A percentile compares a stretch with the other conserved stretches of the same genome.
Conservation (phyloP, 139 green algal species). For the Tetraselmis chui region DNA sequence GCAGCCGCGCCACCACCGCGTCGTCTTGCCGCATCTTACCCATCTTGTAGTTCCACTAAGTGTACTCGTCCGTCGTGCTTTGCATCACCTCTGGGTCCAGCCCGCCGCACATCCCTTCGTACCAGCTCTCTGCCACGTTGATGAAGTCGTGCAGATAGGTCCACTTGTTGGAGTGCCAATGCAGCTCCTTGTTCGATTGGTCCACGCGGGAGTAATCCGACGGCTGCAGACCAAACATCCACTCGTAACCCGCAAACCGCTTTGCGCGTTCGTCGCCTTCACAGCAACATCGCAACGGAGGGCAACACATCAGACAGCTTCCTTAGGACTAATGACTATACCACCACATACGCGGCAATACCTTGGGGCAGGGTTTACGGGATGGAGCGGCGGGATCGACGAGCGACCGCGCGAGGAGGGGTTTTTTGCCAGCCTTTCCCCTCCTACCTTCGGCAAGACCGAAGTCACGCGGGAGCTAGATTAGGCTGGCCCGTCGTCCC, state of each 20-base stretch:
- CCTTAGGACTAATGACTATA: too few species aligned
- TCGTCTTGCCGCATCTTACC: slow-evolving; percentile 45
- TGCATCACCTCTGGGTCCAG: neutral
- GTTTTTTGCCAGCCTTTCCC: too few species aligned
- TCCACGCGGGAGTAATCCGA: neutral
- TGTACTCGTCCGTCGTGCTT: slow-evolving; percentile 24
- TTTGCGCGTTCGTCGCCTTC: neutral
- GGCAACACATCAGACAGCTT: too few species aligned
- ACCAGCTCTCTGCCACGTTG: neutral
- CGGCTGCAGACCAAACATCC: neutral
- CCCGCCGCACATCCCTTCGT: neutral
- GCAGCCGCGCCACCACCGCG: slow-evolving; percentile 38
- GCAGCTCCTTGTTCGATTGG: neutral
- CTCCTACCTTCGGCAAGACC: too few species aligned
- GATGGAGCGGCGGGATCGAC: too few species aligned
- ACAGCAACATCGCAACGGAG: too few species aligned
- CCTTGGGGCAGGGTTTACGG: too few species aligned
- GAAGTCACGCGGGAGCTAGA: too few species aligned
- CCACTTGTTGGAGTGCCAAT: neutral
- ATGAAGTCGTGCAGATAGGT: neutral
- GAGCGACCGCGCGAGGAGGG: too few species aligned
- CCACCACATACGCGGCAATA: too few species aligned
- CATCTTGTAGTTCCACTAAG: slow-evolving; percentile 39
- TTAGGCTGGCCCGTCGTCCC: too few species aligned
- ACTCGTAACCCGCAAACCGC: neutral